These are phyloP conservation scores for Pythium folliculosum DNA, from an alignment of 352 stramenopile genomes.

Conservation along the genomic window DNA sequence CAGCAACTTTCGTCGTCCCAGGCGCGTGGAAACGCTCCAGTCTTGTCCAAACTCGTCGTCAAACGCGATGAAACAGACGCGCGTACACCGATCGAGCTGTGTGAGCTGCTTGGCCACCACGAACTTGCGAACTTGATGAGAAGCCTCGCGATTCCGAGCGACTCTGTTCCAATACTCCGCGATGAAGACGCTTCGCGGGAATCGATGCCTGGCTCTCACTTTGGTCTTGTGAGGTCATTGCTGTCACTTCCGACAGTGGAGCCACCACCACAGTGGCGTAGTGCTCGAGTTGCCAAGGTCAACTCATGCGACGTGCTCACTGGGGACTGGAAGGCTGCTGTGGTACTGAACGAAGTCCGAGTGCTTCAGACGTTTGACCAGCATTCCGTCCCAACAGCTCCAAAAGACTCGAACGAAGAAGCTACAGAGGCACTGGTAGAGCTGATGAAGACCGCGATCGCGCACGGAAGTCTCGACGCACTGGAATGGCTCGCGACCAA, in stretches of 20 bases:
- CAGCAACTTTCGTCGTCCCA: neutral
- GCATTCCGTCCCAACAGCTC: neutral
- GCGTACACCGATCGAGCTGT: constrained; percentile 34
- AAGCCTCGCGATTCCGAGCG: neutral
- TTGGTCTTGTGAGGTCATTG: constrained; percentile 10
- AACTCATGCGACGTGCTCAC: neutral
- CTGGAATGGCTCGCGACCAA: constrained; percentile 44
- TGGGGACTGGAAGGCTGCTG: constrained; percentile 12
- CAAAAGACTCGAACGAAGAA: neutral
- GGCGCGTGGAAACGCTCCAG: too few relatives aligned
- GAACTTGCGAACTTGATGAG: constrained; percentile 2
- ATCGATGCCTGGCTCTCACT: neutral
- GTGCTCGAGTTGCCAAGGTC: neutral
- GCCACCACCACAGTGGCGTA: neutral
- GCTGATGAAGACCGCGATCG: constrained; percentile 35
- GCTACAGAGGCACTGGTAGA: neutral
- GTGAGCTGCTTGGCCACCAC: constrained; percentile 30
- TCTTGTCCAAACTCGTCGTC: constrained; percentile 1
- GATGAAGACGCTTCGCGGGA: neutral
- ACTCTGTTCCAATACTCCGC: neutral
- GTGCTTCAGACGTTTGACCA: neutral
- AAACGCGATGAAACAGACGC: constrained; percentile 10
- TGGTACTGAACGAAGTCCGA: constrained; percentile 8
- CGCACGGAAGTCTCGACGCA: constrained; percentile 33
- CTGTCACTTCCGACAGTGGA: neutral